phyloP scores from a whole-genome alignment of 2,329 filamentous ascomycete genomes.

The Ophiostoma quercus region DNA sequence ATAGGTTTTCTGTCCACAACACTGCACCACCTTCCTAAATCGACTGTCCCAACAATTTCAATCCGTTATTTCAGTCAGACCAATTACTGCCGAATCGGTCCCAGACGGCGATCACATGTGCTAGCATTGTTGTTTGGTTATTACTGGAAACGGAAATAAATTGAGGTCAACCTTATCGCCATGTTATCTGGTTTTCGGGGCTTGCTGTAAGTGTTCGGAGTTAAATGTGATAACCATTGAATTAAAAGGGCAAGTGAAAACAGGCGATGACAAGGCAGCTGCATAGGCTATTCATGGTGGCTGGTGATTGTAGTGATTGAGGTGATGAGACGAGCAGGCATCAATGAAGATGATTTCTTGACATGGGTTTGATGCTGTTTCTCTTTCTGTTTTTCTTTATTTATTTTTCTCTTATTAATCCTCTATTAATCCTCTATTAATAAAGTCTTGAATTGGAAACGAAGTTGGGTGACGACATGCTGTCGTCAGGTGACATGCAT shows the following conservation, averaged over 20 bases:
- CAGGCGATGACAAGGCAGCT: no score
- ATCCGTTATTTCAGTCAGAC: not conserved
- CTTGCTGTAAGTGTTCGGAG: not conserved
- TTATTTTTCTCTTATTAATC: no score
- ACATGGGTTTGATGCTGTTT: no score
- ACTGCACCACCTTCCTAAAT: not conserved
- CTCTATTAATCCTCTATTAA: no score
- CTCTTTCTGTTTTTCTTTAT: no score
- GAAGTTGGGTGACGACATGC: no score
- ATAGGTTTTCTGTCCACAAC: not conserved
- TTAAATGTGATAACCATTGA: not conserved
- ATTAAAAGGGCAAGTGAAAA: not conserved
- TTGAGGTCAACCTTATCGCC: not conserved
- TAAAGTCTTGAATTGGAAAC: no score
- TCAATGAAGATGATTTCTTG: no score
- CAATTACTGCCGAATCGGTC: not conserved
- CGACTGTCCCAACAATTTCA: not conserved
- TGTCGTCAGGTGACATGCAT: no score
- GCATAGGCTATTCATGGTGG: no score
- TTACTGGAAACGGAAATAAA: not conserved
- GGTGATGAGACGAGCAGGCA: no score
- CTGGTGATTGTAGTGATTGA: no score
- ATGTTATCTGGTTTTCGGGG: not conserved
- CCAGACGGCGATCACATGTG: not conserved
- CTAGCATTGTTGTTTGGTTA: not conserved